Evolutionary conservation across 805 yeast species (phyloP), one percentile per base, ranked within the genome.

Genomic region (Saccharomyces mikatae): DNA sequence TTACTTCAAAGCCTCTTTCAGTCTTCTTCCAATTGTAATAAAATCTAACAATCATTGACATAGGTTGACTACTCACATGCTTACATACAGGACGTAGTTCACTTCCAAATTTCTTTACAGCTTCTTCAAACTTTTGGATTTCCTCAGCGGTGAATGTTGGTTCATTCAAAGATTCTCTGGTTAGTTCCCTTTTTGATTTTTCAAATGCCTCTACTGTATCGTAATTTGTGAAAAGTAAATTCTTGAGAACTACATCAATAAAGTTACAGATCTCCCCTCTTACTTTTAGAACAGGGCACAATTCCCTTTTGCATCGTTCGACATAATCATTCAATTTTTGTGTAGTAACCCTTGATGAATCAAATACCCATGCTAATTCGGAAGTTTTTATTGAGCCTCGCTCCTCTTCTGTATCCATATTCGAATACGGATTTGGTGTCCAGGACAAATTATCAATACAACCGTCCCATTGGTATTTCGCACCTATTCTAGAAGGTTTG

Each of bases 1-100:
- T 88, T 17, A 89, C 86, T 46, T 67, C 65, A 58, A 80, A 83
- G 0, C 97, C 97, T 47, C 76, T 76, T 30, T 79, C 73, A 0
- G 96, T 86, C 67, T 91, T 91, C 70, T 91, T 91, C 98, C 98
- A 92, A 52, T 89, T 72, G 63, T 92, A 92, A 64, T 89, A 92
- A 66, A 78, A 90, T 54, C 97, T 72, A 1, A 92, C 98, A 58
- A 90, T 76, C 84, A 85, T 87, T 0, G 91, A 80, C 53, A 82
- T 73, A 0, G 89, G 74, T 61, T 87, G 95, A 0, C 90, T 78
- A 30, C 78, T 79, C n/a, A 92, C 94, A 54, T 78, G 80, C 64
- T 83, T 80, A 58, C 66, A 80, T 0, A 89, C 91, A 0, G 86
- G 89, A 65, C 81, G 83, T 29, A 94, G 71, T 61, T 91, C 96